A percentile compares a stretch with the other conserved stretches of the same genome.
Evolutionary conservation across 2,329 filamentous ascomycete species (phyloP).

Genomic region (Trichoderma polysporum): DNA sequence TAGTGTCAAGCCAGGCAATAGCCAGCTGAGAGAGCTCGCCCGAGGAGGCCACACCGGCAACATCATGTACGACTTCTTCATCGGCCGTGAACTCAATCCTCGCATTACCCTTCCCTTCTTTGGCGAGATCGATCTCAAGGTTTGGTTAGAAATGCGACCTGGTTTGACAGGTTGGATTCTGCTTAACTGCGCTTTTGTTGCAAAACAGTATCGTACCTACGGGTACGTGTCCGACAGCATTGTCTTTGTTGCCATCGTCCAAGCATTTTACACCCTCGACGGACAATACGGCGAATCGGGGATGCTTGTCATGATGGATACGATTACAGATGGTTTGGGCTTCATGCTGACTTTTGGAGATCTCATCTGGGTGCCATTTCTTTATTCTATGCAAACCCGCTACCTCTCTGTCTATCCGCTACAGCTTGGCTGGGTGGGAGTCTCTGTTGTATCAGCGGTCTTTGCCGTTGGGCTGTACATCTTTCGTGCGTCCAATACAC

Average conservation of each 20-base stretch:
- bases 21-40: constrained; percentile 71
- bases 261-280: constrained; percentile 79
- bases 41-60: constrained; percentile 77
- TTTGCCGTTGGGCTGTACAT: constrained; percentile 73
- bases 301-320: constrained; percentile 86
- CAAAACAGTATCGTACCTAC: constrained; percentile 80
- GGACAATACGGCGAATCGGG: constrained; percentile 80
- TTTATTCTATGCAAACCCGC: constrained; percentile 77
- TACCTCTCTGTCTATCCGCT: constrained; percentile 81
- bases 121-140: constrained; percentile 83
- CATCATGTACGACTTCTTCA: constrained; percentile 89
- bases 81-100: constrained; percentile 92
- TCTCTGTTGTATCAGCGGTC: constrained; percentile 62
- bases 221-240: constrained; percentile 83
- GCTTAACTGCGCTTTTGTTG: constrained; percentile 76
- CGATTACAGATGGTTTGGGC: constrained; percentile 85
- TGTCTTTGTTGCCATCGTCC: constrained; percentile 69
- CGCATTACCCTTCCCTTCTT: constrained; percentile 73
- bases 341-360: constrained; percentile 93
- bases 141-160: constrained; percentile 81
- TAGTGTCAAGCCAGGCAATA: constrained; percentile 68
- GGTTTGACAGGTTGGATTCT: constrained; percentile 85
- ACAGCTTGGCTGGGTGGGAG: constrained; percentile 64
- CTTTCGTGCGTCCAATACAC: constrained; percentile 83
- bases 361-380: constrained; percentile 84